phyloP scores from a whole-genome alignment of 2,329 filamentous ascomycete species.

The Colletotrichum noveboracense region DNA sequence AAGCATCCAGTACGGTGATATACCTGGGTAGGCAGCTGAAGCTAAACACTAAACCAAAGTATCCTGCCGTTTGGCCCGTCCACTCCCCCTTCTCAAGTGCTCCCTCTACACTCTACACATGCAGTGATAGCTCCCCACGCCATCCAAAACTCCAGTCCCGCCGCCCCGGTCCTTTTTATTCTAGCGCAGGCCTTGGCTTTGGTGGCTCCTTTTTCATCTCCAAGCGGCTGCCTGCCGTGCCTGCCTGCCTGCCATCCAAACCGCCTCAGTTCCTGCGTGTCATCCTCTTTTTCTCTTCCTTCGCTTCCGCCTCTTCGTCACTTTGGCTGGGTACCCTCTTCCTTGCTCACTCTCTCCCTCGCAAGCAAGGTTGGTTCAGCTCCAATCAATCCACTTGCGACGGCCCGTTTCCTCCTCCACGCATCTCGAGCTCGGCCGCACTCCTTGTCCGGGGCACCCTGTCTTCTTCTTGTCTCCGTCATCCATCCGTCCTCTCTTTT shows the following conservation, averaged over 20 bases:
- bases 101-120: background rate
- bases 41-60: background rate
- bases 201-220: background rate
- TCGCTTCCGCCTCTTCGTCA: background rate
- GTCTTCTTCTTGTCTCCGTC: background rate
- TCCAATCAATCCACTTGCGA: background rate
- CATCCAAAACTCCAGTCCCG: background rate
- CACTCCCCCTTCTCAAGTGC: background rate
- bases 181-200: background rate
- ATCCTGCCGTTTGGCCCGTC: background rate
- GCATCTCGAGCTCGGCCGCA: background rate
- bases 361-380: background rate
- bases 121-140: background rate
- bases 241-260: background rate
- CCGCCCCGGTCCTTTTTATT: background rate
- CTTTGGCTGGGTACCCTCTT: background rate
- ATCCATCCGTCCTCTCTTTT: background rate
- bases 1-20: background rate
- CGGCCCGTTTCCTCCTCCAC: background rate
- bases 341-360: background rate
- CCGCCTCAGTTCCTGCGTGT: background rate
- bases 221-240: background rate
- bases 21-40: background rate
- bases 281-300: background rate
- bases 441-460: background rate